phyloP scores from a whole-genome alignment of 345 rosid genomes.

The Aegle marmelos region DNA sequence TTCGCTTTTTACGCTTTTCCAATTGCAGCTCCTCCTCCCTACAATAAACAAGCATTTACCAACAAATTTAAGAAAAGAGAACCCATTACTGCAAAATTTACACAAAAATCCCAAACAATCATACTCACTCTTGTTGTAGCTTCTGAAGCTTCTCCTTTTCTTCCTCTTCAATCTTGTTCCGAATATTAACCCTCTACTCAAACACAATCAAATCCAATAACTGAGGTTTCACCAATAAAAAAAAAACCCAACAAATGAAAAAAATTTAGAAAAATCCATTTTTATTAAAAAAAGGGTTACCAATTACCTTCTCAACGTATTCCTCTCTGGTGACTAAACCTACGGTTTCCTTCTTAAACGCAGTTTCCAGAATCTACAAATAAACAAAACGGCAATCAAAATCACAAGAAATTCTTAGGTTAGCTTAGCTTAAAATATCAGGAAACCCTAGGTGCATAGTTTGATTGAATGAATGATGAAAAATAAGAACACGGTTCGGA shows the following conservation, averaged over 20 bases:
- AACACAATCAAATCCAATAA: background rate
- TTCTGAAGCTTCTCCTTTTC: constrained; percentile 96
- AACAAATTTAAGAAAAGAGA: background rate
- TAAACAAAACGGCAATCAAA: background rate
- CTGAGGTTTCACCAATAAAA: background rate
- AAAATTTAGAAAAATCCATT: background rate
- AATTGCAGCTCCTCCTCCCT: constrained; percentile 93
- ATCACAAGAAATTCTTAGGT: background rate
- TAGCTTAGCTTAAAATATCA: background rate
- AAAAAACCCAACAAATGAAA: background rate
- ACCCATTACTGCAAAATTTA: background rate
- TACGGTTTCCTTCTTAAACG: constrained; percentile 97
- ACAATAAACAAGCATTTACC: constrained; percentile 5
- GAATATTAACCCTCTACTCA: constrained; percentile 85
- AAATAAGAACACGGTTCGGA: constrained; percentile 5
- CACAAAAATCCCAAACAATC: background rate
- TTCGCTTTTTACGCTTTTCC: constrained; percentile 88
- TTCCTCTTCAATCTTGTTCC: constrained; percentile 90
- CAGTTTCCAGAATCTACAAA: constrained; percentile 86
- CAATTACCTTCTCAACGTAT: constrained; percentile 92
- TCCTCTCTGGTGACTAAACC: constrained; percentile 97
- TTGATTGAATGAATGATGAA: background rate
- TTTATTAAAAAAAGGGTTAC: background rate
- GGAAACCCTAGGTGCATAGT: background rate
- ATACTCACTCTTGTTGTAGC: constrained; percentile 84